Evolutionary conservation across 2,329 filamentous ascomycete genomes (phyloP).

Genomic region (Parastagonospora nodorum): DNA sequence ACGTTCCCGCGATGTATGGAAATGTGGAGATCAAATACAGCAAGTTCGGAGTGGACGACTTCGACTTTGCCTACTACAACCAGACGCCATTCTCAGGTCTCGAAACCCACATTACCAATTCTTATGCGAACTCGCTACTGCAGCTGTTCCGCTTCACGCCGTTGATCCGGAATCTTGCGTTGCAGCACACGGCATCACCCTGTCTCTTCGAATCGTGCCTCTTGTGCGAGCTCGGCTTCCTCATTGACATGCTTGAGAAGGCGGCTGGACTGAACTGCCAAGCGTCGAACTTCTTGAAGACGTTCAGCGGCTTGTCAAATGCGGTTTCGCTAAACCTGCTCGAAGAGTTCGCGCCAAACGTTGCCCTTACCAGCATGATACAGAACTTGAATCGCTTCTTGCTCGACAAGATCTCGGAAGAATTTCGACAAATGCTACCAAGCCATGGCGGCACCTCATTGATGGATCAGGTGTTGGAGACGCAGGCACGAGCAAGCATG

Average conservation of each 20-base stretch:
- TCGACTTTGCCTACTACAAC: constrained; percentile 98
- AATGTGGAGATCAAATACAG: constrained; percentile 99
- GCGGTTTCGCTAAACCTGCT: constrained; percentile 77
- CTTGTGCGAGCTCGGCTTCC: constrained; percentile 89
- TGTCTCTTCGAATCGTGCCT: constrained; percentile 85
- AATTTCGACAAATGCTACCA: constrained; percentile 72
- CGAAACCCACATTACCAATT: constrained; percentile 96
- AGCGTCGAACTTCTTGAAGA: constrained; percentile 91
- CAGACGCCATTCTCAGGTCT: constrained; percentile 88
- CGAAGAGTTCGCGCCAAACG: constrained; percentile 78
- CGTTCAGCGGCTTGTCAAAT: constrained; percentile 81
- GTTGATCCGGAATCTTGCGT: constrained; percentile 80
- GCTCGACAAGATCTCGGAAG: constrained; percentile 76
- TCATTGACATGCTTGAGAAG: constrained; percentile 98
- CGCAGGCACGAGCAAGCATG: constrained; percentile 73
- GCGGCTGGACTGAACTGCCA: constrained; percentile 93
- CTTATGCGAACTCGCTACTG: constrained; percentile 89
- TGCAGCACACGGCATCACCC: constrained; percentile 84
- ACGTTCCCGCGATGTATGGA: constrained; percentile 86
- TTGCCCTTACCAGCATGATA: constrained; percentile 78
- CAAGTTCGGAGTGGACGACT: constrained; percentile 98
- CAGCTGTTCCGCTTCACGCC: constrained; percentile 93
- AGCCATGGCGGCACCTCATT: constrained; percentile 57
- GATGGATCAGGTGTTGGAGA: constrained; percentile 76
- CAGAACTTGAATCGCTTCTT: constrained; percentile 87